These are phyloP conservation scores for Boletus vermiculosoides DNA, from an alignment of 768 basidiomycete species.

Conservation along the genomic window DNA sequence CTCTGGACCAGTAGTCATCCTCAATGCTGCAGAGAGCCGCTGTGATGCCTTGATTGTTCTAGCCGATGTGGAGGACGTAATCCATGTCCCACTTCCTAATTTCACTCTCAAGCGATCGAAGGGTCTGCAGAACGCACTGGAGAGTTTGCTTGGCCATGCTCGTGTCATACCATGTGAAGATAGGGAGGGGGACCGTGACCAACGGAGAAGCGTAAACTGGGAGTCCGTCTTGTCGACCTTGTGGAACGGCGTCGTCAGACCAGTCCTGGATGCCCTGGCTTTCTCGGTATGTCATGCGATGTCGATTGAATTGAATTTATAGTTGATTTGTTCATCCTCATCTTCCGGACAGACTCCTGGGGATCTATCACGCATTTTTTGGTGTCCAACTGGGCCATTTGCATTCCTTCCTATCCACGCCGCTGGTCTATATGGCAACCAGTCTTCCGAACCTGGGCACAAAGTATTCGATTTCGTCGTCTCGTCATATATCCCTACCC, in stretches of 20 bases:
- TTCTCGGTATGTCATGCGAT: neutral
- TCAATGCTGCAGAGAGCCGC: neutral
- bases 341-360: neutral
- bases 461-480: neutral
- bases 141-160: neutral
- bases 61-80: neutral
- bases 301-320: neutral
- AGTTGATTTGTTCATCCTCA: no score
- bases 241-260: neutral
- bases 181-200: neutral
- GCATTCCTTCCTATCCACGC: neutral
- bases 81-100: neutral
- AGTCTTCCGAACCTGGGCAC: neutral
- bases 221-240: neutral
- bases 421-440: neutral
- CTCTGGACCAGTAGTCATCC: neutral
- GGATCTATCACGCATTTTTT: neutral
- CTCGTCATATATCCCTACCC: neutral
- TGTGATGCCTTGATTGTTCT: neutral
- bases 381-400: neutral
- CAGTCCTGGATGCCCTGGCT: neutral
- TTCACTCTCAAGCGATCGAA: neutral
- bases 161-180: neutral
- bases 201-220: neutral
- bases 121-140: neutral